These are phyloP conservation scores for Saccharomycopsis malanga DNA, from an alignment of 805 yeast species.

Conservation along the genomic window DNA sequence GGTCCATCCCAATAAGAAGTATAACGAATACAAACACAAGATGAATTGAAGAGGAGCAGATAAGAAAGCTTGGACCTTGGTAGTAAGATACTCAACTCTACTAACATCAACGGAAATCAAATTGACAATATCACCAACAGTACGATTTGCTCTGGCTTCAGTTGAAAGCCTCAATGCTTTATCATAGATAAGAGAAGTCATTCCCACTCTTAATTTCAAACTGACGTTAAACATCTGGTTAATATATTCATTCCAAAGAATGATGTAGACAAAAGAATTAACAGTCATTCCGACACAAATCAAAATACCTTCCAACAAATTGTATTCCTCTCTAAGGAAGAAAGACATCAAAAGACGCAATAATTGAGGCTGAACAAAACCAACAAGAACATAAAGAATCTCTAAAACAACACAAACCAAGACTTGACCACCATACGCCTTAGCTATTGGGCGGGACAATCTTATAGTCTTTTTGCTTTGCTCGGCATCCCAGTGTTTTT, in stretches of 20 bases:
- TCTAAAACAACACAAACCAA: slow-evolving; percentile 32
- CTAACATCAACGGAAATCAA: slow-evolving; percentile 71
- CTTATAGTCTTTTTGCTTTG: slow-evolving; percentile 21
- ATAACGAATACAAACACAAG: slow-evolving; percentile 47
- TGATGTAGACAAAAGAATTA: slow-evolving; percentile 53
- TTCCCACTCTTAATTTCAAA: slow-evolving; percentile 49
- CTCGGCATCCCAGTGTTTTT: slow-evolving; percentile 32
- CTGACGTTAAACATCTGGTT: slow-evolving; percentile 53
- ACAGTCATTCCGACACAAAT: slow-evolving; percentile 59
- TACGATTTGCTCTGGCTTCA: slow-evolving; percentile 48
- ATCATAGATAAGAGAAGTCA: slow-evolving; percentile 60
- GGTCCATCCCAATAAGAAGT: slow-evolving; percentile 50
- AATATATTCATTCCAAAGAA: slow-evolving; percentile 62
- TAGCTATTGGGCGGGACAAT: slow-evolving; percentile 35
- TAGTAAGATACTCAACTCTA: slow-evolving; percentile 53
- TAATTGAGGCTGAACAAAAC: slow-evolving; percentile 52
- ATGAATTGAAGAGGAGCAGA: slow-evolving; percentile 54
- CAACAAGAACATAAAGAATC: slow-evolving; percentile 32
- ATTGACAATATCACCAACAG: slow-evolving; percentile 78
- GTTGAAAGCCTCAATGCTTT: slow-evolving; percentile 66
- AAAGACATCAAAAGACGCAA: slow-evolving; percentile 42
- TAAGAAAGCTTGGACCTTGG: slow-evolving; percentile 45
- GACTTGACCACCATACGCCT: slow-evolving; percentile 34
- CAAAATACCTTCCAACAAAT: slow-evolving; percentile 49
- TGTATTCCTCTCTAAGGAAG: slow-evolving; percentile 29